Percentiles rank a stretch among this genome's conserved stretches.
Conservation (phyloP, 352 stramenopile genomes). For the Globisporangium takayamanum region DNA sequence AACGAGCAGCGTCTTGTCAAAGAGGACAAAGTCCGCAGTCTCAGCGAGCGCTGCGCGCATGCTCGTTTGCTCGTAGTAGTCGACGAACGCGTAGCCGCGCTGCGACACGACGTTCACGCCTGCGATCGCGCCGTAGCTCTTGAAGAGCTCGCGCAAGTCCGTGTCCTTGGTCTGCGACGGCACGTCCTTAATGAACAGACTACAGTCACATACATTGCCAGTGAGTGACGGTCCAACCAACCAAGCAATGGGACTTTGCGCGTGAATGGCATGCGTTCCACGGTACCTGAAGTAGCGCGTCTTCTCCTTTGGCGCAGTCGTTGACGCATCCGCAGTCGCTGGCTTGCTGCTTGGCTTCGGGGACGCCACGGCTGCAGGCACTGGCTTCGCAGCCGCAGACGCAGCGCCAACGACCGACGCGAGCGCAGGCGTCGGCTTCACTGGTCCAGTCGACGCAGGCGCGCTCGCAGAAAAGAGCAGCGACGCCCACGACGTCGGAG, state of each 20-base stretch:
- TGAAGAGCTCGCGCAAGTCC: slow-evolving; percentile 78
- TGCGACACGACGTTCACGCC: slow-evolving; percentile 48
- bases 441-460: slow-evolving; percentile 7
- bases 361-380: slow-evolving; percentile 9
- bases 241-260: too few species aligned
- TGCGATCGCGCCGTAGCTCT: slow-evolving; percentile 66
- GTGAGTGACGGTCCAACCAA: background rate
- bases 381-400: slow-evolving; percentile 15
- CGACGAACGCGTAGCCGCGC: slow-evolving; percentile 79
- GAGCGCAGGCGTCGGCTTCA: slow-evolving; percentile 11
- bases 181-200: slow-evolving; percentile 77
- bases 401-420: slow-evolving; percentile 18
- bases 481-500: slow-evolving; percentile 53
- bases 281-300: slow-evolving; percentile 33
- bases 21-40: slow-evolving; percentile 57
- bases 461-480: slow-evolving; percentile 28
- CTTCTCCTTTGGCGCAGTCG: slow-evolving; percentile 44
- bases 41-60: slow-evolving; percentile 69
- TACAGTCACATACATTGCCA: slow-evolving; percentile 12
- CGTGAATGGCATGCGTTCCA: background rate
- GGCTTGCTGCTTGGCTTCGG: slow-evolving; percentile 10
- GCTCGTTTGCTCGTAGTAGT: slow-evolving; percentile 73
- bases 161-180: slow-evolving; percentile 62
- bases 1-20: slow-evolving; percentile 72
- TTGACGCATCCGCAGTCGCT: slow-evolving; percentile 15